Evolutionary conservation across 179 eudicot species (phyloP).

Genomic region (Silene noctiflora): DNA sequence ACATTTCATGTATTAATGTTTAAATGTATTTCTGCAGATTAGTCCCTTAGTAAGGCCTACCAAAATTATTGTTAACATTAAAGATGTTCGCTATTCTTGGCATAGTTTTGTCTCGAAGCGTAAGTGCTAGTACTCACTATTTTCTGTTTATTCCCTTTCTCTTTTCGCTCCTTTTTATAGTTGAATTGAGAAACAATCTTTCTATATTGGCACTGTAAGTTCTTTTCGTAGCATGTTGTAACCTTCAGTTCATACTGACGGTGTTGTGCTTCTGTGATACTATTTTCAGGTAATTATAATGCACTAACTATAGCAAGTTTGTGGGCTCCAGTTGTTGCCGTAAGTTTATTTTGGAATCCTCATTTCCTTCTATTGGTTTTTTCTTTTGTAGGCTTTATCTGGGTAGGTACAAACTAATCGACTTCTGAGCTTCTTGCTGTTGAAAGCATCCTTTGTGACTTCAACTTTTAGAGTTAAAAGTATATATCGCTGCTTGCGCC

Average conservation of each 20-base stretch:
- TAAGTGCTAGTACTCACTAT: conserved; percentile 31
- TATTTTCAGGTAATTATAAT: conserved; percentile 67
- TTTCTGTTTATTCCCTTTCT: not conserved
- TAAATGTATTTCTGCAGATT: conserved; percentile 48
- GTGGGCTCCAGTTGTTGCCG: conserved; percentile 98
- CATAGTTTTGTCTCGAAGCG: conserved; percentile 82
- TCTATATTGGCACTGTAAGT: not conserved
- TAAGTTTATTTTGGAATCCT: conserved; percentile 38
- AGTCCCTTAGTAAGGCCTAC: conserved; percentile 83
- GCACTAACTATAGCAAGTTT: conserved; percentile 71
- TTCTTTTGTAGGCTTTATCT: not conserved
- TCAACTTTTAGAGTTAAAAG: not conserved
- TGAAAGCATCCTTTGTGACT: not conserved
- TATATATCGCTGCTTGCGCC: not conserved
- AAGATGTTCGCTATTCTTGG: conserved; percentile 72
- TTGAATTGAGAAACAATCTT: not conserved
- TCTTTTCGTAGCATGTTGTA: not conserved
- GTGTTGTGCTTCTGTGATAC: conserved; percentile 16
- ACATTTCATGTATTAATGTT: not conserved
- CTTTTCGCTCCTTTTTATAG: not conserved
- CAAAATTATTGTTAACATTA: conserved; percentile 56
- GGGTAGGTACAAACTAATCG: not conserved
- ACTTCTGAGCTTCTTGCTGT: not conserved
- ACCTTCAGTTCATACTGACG: conserved; percentile 21
- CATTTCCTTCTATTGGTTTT: not conserved